A percentile compares a stretch with the other conserved stretches of the same genome.
Conservation (phyloP, 495 filamentous ascomycete species). For the Penicillium coffeae region DNA sequence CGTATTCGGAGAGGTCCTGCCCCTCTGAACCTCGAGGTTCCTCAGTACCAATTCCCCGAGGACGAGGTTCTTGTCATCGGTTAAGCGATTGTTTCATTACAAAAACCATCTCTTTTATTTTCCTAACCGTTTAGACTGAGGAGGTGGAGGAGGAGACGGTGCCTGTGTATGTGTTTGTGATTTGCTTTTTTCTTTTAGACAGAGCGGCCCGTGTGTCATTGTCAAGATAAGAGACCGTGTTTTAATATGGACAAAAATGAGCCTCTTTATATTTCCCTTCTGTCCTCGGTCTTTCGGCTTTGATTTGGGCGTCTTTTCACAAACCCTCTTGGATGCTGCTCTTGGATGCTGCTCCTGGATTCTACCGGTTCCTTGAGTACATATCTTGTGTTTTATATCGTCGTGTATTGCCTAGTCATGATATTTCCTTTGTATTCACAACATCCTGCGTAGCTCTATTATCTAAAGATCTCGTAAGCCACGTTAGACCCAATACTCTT, state of each 20-base stretch:
- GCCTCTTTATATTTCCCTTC: constrained; percentile 31
- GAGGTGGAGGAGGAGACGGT: constrained; percentile 15
- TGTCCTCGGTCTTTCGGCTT: constrained; percentile 16
- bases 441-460: not conserved
- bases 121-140: constrained; percentile 15
- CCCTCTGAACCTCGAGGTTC: constrained; percentile 95
- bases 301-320: constrained; percentile 16
- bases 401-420: constrained; percentile 32
- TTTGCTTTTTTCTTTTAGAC: constrained; percentile 36
- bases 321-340: not conserved
- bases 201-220: constrained; percentile 37
- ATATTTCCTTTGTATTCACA: constrained; percentile 27
- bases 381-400: constrained; percentile 31
- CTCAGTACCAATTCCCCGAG: constrained; percentile 79
- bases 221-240: constrained; percentile 46
- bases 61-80: constrained; percentile 77
- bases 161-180: constrained; percentile 31
- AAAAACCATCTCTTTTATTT: constrained; percentile 13
- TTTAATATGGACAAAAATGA: constrained; percentile 48
- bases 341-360: not conserved
- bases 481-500: too few species aligned
- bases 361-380: constrained; percentile 25
- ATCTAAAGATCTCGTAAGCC: too few species aligned
- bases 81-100: constrained; percentile 40
- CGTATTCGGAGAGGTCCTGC: constrained; percentile 94